Base-by-base conservation (phyloP, 2,329 filamentous ascomycete species). In the Plenodomus tracheiphilus region DNA sequence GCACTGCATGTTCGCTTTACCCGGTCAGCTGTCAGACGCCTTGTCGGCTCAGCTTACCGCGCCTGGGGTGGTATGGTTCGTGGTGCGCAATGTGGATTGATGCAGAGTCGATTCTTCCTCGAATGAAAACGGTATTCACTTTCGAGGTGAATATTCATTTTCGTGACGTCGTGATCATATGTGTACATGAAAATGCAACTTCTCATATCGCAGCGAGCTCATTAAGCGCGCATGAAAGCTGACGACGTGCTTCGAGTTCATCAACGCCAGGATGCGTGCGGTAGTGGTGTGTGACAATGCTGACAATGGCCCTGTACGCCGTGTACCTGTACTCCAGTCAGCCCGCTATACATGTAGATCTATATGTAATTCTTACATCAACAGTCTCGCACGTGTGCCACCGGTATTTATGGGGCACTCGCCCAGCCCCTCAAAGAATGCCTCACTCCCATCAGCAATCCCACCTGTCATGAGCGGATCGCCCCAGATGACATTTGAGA, bases 401-500 rank as follows among this genome's bases (percentile, higher is more conserved):
- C 58, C 62, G 3, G 59, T 65, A 10, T 58, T 54, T 38, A 59
- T 59, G n/a, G 72, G 69, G 40, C 68, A 61, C 43, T 70, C 62
- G 18, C 75, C 75, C 55, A 71, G 75, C 0, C 76, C 76, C 41
- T 75, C 70, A 41, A 71, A 71, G 52, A 79, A 77, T 1, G 71
- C 69, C 13, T 68, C 66, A 22, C 65, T 73, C 5, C 73, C 71
- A 38, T 68, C 51, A 19, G 57, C 57, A 47, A 73, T 59, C 3
- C 79, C 75, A 46, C 79, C 78, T 7, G 75, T 77, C 74, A 84
- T 77, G 51, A 79, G 71, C 9, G 78, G 68, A 63, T 85, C 82
- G 1, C 82, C 82, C 80, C 81, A 84, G 3, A 83, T 61, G 13
- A 78, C 77, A 43, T 75, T 77, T 8, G 79, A 77, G 49, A 80